Evolutionary conservation across 768 basidiomycete species (phyloP).

Genomic region (Myochromella boudieri): DNA sequence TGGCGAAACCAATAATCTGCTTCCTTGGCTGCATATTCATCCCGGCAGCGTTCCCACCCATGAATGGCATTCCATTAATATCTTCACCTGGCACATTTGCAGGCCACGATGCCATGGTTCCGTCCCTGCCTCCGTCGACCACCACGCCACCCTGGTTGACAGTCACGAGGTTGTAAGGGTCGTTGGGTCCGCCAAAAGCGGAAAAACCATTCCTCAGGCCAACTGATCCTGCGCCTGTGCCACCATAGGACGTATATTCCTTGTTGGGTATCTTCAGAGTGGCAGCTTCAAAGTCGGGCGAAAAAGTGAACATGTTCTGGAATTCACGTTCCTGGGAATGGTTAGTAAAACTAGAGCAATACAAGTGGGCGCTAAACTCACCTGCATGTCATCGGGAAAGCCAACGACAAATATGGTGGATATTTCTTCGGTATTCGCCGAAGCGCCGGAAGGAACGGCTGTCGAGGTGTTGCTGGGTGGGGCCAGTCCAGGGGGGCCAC

Average conservation of each 20-base stretch:
- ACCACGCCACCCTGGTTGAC: conserved; percentile 82
- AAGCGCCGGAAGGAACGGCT: conserved; percentile 24
- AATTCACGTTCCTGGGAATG: conserved; percentile 90
- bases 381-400: conserved; percentile 99
- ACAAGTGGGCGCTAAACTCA: conserved; percentile 35
- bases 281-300: conserved; percentile 93
- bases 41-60: conserved; percentile 22
- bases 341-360: conserved; percentile 16
- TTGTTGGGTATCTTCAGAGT: conserved; percentile 97
- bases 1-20: conserved; percentile 98
- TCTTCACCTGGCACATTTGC: conserved; percentile 33
- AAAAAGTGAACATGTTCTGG: conserved; percentile 99
- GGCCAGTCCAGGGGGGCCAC: conserved; percentile 25
- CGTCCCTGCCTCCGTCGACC: conserved; percentile 77
- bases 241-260: conserved; percentile 76
- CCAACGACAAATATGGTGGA: conserved; percentile 98
- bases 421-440: conserved; percentile 73
- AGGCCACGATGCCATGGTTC: conserved; percentile 71
- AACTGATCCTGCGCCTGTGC: conserved; percentile 24
- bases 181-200: conserved; percentile 55
- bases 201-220: conserved; percentile 15
- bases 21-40: conserved; percentile 68
- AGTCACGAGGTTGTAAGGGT: conserved; percentile 83
- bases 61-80: conserved; percentile 29
- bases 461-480: conserved; percentile 24